Conservation (phyloP, 495 filamentous ascomycete species). For the Thermothielavioides terrestris region DNA sequence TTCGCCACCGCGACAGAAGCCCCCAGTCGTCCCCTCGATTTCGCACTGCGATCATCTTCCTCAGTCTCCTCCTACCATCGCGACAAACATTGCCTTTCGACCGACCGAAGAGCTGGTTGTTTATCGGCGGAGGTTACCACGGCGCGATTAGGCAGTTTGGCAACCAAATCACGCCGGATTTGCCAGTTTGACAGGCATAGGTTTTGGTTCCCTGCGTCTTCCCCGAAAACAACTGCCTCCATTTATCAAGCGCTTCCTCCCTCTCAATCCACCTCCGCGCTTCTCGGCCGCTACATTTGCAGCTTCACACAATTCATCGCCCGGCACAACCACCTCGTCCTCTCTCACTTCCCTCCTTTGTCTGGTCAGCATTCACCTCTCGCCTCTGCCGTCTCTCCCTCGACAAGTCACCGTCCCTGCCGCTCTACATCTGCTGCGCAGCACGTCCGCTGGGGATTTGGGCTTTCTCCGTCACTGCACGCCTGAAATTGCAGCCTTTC, state of each 20-base stretch:
- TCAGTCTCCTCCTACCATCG: background rate
- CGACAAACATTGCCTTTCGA: background rate
- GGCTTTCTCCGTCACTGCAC: slow-evolving; percentile 11
- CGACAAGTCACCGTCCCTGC: slow-evolving; percentile 7
- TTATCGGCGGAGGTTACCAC: background rate
- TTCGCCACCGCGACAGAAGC: background rate
- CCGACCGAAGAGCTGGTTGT: background rate
- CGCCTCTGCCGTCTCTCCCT: slow-evolving; percentile 2
- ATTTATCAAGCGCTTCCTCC: slow-evolving; percentile 13
- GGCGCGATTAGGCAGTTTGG: background rate
- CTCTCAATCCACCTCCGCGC: slow-evolving; percentile 3
- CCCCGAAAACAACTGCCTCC: slow-evolving; percentile 18
- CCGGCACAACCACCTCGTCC: slow-evolving; percentile 10
- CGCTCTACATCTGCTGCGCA: slow-evolving; percentile 11
- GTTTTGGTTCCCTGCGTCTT: slow-evolving; percentile 31
- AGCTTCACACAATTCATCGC: slow-evolving; percentile 5
- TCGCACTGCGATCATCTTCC: background rate
- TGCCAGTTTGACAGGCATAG: slow-evolving; percentile 27
- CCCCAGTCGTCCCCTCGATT: background rate
- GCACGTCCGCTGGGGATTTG: slow-evolving; percentile 14
- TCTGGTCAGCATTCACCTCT: slow-evolving; percentile 6
- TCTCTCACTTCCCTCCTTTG: slow-evolving; percentile 3
- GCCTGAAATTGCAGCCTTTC: slow-evolving; percentile 14
- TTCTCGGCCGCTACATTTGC: slow-evolving; percentile 4
- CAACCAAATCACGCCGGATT: slow-evolving; percentile 15